Percentiles rank a stretch among this genome's conserved stretches.
Conservation (phyloP, 1,139 yeast species). For the Hansenula sp. region DNA sequence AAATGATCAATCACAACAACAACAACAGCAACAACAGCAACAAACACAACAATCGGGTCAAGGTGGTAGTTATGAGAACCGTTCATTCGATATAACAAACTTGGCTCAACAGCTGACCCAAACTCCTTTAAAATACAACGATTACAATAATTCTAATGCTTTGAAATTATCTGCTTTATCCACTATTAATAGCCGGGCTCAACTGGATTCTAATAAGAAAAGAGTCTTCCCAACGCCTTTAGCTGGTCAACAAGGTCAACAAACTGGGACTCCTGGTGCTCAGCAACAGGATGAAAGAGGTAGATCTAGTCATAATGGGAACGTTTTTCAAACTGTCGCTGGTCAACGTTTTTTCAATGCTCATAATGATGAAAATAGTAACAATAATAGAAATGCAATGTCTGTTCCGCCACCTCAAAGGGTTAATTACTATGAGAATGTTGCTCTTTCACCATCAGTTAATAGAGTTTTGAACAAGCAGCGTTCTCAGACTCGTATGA, state of each 20-base stretch:
- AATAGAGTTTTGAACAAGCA: conserved; percentile 11
- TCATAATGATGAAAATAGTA: conserved; percentile 9
- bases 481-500: conserved; percentile 9
- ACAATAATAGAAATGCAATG: conserved; percentile 8
- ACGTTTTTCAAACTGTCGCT: conserved; percentile 2
- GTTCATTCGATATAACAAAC: conserved; percentile 33
- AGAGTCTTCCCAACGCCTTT: conserved; percentile 8
- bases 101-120: conserved; percentile 24
- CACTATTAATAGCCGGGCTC: conserved; percentile 59
- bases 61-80: conserved; percentile 31
- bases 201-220: conserved; percentile 52
- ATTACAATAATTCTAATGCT: conserved; percentile 42
- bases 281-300: conserved; percentile 9
- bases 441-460: conserved; percentile 9
- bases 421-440: conserved; percentile 10
- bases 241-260: background rate
- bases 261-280: background rate
- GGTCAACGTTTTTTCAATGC: conserved; percentile 15
- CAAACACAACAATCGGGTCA: background rate
- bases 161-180: conserved; percentile 60
- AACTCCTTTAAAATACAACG: conserved; percentile 23
- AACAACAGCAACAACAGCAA: conserved; percentile 24
- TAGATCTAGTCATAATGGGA: conserved; percentile 3
- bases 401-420: conserved; percentile 18
- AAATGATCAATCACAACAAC: conserved; percentile 4